Evolutionary conservation across 352 stramenopile species (phyloP).

Genomic region (Pythium volutum): DNA sequence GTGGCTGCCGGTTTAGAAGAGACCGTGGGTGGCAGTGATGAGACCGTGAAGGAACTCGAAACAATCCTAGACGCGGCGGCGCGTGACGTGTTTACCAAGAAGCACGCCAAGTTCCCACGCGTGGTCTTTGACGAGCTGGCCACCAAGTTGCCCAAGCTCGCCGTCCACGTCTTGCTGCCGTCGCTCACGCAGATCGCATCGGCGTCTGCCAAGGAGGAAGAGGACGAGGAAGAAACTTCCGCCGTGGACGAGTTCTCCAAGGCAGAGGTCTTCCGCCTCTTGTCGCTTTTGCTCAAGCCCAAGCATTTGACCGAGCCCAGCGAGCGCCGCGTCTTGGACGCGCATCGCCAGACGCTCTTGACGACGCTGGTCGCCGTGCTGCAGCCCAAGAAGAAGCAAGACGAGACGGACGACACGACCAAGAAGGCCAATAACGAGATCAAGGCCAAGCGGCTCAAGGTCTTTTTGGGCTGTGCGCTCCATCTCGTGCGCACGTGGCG

Average conservation of each 20-base stretch:
- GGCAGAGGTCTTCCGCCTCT: conserved; percentile 70
- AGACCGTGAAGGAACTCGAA: conserved; percentile 6
- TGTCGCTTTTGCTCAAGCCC: conserved; percentile 59
- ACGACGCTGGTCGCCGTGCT: conserved; percentile 47
- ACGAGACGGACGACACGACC: conserved; percentile 12
- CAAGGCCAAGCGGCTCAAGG: conserved; percentile 79
- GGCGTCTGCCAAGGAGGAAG: conserved; percentile 26
- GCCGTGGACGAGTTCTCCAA: conserved; percentile 76
- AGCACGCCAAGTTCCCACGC: conserved; percentile 75
- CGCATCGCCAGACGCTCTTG: conserved; percentile 34
- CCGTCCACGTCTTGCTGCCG: conserved; percentile 52
- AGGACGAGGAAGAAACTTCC: conserved; percentile 26
- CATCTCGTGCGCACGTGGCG: conserved; percentile 68
- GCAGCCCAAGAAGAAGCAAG: conserved; percentile 19
- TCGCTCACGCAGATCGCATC: conserved; percentile 45
- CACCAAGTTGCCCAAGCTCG: conserved; percentile 45
- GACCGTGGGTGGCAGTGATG: background rate
- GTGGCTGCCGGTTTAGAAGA: conserved; percentile 6
- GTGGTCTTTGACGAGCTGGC: conserved; percentile 67
- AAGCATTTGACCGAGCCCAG: conserved; percentile 40
- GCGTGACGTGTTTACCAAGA: conserved; percentile 75
- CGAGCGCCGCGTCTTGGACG: conserved; percentile 38
- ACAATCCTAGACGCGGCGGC: conserved; percentile 29
- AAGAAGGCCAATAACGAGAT: conserved; percentile 39
- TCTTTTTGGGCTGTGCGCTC: conserved; percentile 58